Conservation (phyloP, 2,329 filamentous ascomycete species). For the Curvularia spicifera region DNA sequence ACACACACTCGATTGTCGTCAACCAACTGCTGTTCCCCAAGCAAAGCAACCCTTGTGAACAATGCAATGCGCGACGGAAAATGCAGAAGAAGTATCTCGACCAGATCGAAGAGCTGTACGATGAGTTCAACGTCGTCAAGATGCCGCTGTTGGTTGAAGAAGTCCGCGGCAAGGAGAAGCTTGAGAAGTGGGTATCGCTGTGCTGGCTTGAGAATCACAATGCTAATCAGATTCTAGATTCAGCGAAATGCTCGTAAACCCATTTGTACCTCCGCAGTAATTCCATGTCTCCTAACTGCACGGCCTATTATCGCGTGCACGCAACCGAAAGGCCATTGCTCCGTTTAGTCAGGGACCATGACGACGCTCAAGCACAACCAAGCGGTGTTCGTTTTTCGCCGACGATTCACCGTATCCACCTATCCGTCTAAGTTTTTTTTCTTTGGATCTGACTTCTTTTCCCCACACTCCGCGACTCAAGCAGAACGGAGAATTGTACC, state of each 20-base stretch:
- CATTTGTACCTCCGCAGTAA: conserved; percentile 70
- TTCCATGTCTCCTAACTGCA: conserved; percentile 2
- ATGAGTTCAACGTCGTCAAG: conserved; percentile 98
- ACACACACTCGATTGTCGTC: conserved; percentile 96
- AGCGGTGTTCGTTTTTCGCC: conserved; percentile 7
- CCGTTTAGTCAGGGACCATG: conserved; percentile 31
- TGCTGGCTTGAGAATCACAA: not conserved
- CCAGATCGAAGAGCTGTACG: conserved; percentile 97
- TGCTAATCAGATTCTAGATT: conserved; percentile 58
- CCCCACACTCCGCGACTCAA: conserved; percentile 13
- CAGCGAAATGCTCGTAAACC: conserved; percentile 80
- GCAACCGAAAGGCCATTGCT: conserved; percentile 11
- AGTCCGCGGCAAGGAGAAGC: conserved; percentile 90
- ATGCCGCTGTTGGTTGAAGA: conserved; percentile 97
- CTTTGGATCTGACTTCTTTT: conserved; percentile 3
- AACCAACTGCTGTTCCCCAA: conserved; percentile 97
- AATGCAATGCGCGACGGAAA: conserved; percentile 91
- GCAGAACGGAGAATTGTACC: conserved; percentile 12
- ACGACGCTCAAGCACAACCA: conserved; percentile 1
- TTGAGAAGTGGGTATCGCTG: conserved; percentile 67
- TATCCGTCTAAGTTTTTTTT: conserved; percentile 14
- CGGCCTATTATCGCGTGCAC: not conserved
- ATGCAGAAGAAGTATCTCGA: conserved; percentile 99
- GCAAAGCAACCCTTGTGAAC: conserved; percentile 83
- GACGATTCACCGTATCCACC: conserved; percentile 9